Percentiles rank a stretch among this genome's conserved stretches.
phyloP scores from a whole-genome alignment of 805 yeast genomes.

The Teunomyces atbi region DNA sequence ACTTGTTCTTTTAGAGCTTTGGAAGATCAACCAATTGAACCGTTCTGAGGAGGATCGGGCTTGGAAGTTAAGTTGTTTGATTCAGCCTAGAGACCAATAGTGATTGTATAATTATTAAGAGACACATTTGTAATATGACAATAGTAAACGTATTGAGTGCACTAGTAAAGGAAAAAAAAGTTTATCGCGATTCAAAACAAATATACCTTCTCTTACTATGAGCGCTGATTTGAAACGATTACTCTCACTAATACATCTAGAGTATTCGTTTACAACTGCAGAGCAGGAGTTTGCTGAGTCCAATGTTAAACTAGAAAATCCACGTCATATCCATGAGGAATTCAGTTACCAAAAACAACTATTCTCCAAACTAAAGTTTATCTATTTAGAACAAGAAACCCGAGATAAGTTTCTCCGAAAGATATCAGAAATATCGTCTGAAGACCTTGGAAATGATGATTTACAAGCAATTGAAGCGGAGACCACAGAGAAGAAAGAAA shows the following conservation, averaged over 20 bases:
- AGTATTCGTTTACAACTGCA: slow-evolving; percentile 4
- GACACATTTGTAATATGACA: too few relatives aligned
- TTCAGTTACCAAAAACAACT: slow-evolving; percentile 37
- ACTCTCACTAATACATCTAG: slow-evolving; percentile 2
- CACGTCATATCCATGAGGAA: slow-evolving; percentile 24
- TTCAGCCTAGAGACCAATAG: slow-evolving; percentile 49
- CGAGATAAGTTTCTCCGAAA: slow-evolving; percentile 62
- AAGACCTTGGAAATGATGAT: slow-evolving; percentile 18
- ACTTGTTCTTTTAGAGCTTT: slow-evolving; percentile 61
- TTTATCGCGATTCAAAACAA: background rate
- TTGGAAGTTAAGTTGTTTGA: slow-evolving; percentile 66
- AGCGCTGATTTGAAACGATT: slow-evolving; percentile 1
- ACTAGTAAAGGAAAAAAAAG: background rate
- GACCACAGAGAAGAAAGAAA: slow-evolving; percentile 18
- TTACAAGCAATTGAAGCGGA: slow-evolving; percentile 20
- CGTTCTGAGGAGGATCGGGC: slow-evolving; percentile 63
- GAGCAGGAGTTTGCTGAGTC: slow-evolving; percentile 13
- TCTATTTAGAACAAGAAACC: slow-evolving; percentile 70
- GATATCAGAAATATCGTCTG: slow-evolving; percentile 37
- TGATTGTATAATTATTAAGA: background rate
- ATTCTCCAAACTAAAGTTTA: slow-evolving; percentile 56
- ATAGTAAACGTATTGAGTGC: too few relatives aligned
- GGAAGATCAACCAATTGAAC: slow-evolving; percentile 66
- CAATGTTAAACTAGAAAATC: slow-evolving; percentile 9
- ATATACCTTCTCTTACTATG: background rate